Percentiles rank a stretch among this genome's conserved stretches.
Evolutionary conservation across 2,329 filamentous ascomycete genomes (phyloP).

Genomic region (Neofusicoccum ribis): DNA sequence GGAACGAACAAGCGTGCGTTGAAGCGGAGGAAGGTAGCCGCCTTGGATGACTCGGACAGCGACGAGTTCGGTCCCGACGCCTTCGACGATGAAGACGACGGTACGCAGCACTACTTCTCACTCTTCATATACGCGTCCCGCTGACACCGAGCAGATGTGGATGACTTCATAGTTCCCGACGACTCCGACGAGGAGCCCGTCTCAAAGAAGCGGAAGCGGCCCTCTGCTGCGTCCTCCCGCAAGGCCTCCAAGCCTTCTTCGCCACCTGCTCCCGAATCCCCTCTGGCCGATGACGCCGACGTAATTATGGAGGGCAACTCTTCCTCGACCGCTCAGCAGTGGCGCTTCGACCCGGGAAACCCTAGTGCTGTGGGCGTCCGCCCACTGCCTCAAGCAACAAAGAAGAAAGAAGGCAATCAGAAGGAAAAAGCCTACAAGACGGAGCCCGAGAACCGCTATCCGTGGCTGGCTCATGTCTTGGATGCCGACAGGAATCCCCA

Average conservation of each 20-base stretch:
- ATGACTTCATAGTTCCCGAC: conserved; percentile 84
- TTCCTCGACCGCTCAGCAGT: conserved; percentile 76
- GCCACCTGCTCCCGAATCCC: conserved; percentile 50
- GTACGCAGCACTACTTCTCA: conserved; percentile 29
- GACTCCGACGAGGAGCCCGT: conserved; percentile 72
- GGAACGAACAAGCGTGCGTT: conserved; percentile 45
- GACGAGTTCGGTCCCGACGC: conserved; percentile 66
- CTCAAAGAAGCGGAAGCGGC: conserved; percentile 69
- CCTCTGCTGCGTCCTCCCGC: conserved; percentile 55
- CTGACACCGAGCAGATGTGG: conserved; percentile 60
- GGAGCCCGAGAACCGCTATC: conserved; percentile 82
- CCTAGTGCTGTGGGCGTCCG: conserved; percentile 53
- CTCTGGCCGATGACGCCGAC: conserved; percentile 56
- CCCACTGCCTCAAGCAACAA: conserved; percentile 33
- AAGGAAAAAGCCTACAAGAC: conserved; percentile 71
- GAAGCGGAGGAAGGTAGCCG: conserved; percentile 60
- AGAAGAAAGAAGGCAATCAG: conserved; percentile 31
- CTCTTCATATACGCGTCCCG: neutral
- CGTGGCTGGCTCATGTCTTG: conserved; percentile 82
- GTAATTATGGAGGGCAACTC: conserved; percentile 49
- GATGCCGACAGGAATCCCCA: conserved; percentile 81
- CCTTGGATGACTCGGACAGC: conserved; percentile 63
- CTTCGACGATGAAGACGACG: conserved; percentile 57
- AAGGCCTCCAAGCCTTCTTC: conserved; percentile 60
- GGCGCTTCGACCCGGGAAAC: conserved; percentile 70